Evolutionary conservation across 2,329 filamentous ascomycete genomes (phyloP).

Genomic region (Penicillium sp.): DNA sequence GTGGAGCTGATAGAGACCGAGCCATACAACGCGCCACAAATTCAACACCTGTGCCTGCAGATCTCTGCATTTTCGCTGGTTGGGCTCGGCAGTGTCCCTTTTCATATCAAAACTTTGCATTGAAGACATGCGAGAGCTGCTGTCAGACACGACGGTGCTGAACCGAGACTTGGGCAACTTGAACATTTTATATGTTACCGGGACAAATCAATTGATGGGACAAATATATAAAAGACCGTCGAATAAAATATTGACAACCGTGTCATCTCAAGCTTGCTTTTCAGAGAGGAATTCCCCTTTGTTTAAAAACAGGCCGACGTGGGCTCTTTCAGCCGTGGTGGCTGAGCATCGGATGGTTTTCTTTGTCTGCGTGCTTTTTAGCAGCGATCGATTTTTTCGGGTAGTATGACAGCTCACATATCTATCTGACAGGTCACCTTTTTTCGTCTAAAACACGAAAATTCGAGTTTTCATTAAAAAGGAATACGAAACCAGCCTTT

Average conservation of each 20-base stretch:
- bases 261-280: not conserved
- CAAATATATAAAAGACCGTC: not conserved
- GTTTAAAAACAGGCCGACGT: not conserved
- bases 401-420: not conserved
- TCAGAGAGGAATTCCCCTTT: not conserved
- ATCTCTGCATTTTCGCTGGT: constrained; percentile 12
- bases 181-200: constrained; percentile 6
- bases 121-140: constrained; percentile 3
- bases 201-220: not conserved
- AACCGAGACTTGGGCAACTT: constrained; percentile 6
- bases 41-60: constrained; percentile 17
- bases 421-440: not conserved
- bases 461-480: too few relatives aligned
- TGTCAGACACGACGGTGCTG: constrained; percentile 8
- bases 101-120: constrained; percentile 3
- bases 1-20: constrained; percentile 20
- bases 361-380: not conserved
- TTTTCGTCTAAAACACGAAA: not conserved
- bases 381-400: not conserved
- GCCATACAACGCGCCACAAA: constrained; percentile 19
- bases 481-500: too few relatives aligned
- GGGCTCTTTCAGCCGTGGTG: not conserved
- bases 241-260: not conserved
- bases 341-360: not conserved
- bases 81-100: not conserved